phyloP scores from a whole-genome alignment of 1,284 basidiomycete species.

The Serendipita sp. region DNA sequence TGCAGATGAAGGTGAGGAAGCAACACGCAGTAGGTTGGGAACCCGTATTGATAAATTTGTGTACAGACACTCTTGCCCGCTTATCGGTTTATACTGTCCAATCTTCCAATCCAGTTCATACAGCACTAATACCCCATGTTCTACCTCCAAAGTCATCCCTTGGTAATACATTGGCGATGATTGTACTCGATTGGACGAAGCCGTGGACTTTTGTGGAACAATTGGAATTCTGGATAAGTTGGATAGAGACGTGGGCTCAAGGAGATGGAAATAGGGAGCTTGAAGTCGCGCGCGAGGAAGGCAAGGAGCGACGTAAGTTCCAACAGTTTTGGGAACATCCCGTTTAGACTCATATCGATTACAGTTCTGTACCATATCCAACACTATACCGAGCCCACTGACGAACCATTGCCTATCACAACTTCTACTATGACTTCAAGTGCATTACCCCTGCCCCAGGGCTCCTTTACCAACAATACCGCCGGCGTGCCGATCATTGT shows the following conservation, averaged over 20 bases:
- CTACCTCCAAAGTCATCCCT: constrained; percentile 57
- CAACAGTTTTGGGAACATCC: background rate
- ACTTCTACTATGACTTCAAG: constrained; percentile 37
- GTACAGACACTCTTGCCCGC: constrained; percentile 65
- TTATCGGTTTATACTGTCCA: constrained; percentile 83
- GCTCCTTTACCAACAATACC: constrained; percentile 66
- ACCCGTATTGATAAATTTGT: constrained; percentile 12
- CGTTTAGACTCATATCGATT: background rate
- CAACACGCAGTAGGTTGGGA: constrained; percentile 10
- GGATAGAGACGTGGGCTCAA: constrained; percentile 71
- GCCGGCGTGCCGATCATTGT: constrained; percentile 81
- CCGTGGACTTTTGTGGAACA: constrained; percentile 88
- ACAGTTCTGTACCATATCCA: constrained; percentile 79
- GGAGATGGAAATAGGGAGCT: constrained; percentile 54
- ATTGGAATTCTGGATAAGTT: constrained; percentile 69
- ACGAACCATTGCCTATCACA: constrained; percentile 39
- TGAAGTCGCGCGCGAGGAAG: constrained; percentile 60
- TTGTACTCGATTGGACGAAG: constrained; percentile 89
- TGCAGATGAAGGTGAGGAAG: constrained; percentile 61
- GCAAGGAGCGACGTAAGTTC: constrained; percentile 64
- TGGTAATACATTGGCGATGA: constrained; percentile 69
- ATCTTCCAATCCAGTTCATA: constrained; percentile 59
- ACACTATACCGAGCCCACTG: constrained; percentile 73
- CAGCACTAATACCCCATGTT: constrained; percentile 69
- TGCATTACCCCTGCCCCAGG: constrained; percentile 63